phyloP scores from a whole-genome alignment of 257 asterid species.

The Rehmannia glutinosa region DNA sequence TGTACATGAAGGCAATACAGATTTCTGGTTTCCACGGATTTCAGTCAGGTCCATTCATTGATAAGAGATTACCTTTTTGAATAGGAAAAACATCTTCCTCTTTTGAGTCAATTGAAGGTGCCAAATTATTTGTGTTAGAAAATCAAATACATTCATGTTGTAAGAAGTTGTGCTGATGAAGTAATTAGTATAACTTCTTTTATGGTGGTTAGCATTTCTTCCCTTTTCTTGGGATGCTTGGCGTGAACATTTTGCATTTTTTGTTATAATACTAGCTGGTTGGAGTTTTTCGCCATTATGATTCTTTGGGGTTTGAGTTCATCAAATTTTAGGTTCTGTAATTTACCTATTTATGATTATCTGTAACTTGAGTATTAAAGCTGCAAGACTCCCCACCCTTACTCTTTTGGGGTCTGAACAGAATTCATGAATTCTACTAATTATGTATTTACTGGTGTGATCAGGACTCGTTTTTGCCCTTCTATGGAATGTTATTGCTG shows the following conservation, averaged over 20 bases:
- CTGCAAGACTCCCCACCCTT: background rate
- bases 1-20: background rate
- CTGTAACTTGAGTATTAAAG: background rate
- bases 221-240: background rate
- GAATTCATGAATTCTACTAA: constrained; percentile 5
- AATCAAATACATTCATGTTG: background rate
- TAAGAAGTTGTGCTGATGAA: background rate
- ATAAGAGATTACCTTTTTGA: background rate
- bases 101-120: background rate
- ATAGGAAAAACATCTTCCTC: background rate
- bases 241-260: background rate
- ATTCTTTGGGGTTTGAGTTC: background rate
- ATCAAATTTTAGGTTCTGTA: background rate
- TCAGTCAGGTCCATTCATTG: background rate
- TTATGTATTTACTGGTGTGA: constrained; percentile 25
- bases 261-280: background rate
- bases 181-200: background rate
- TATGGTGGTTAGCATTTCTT: background rate
- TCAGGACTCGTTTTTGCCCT: constrained; percentile 74
- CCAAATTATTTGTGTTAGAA: background rate
- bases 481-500: constrained; percentile 79
- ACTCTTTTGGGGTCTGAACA: background rate
- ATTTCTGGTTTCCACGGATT: background rate
- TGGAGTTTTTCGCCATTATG: background rate
- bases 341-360: background rate